Evolutionary conservation across 345 rosid genomes (phyloP).

Genomic region (Moringa oleifera): DNA sequence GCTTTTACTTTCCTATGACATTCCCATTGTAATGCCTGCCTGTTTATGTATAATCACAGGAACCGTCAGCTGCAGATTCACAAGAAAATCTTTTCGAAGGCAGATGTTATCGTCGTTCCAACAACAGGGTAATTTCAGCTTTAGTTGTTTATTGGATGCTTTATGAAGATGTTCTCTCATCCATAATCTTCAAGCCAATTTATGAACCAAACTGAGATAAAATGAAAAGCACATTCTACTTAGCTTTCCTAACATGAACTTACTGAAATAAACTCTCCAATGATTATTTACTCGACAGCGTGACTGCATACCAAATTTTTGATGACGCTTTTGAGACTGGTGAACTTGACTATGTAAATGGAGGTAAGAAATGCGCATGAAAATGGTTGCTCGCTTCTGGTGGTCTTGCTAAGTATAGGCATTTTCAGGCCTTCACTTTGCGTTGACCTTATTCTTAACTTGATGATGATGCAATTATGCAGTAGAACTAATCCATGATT

Average conservation of each 20-base stretch:
- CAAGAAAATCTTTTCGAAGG: slow-evolving; percentile 36
- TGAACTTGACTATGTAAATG: slow-evolving; percentile 68
- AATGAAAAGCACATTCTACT: not conserved
- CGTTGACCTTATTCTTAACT: too few species aligned
- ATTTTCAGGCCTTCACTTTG: too few species aligned
- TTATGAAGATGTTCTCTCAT: not conserved
- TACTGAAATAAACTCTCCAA: too few species aligned
- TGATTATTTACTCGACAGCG: slow-evolving; percentile 24
- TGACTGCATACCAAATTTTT: slow-evolving; percentile 53
- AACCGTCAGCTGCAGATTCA: slow-evolving; percentile 55
- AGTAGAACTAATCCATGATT: not conserved
- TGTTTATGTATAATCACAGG: slow-evolving; percentile 31
- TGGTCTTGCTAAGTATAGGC: too few species aligned
- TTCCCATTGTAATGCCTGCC: not conserved
- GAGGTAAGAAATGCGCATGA: slow-evolving; percentile 37
- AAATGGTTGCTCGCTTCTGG: too few species aligned
- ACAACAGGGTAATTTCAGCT: slow-evolving; percentile 50
- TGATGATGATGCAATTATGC: not conserved
- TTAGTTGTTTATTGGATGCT: not conserved
- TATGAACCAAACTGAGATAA: not conserved
- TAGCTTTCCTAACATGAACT: too few species aligned
- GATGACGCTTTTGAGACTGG: slow-evolving; percentile 51
- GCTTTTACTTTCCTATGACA: not conserved
- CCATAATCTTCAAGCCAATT: not conserved
- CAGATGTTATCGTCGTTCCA: slow-evolving; percentile 64